Evolutionary conservation across 352 stramenopile species (phyloP).

Genomic region (Globisporangium polare): DNA sequence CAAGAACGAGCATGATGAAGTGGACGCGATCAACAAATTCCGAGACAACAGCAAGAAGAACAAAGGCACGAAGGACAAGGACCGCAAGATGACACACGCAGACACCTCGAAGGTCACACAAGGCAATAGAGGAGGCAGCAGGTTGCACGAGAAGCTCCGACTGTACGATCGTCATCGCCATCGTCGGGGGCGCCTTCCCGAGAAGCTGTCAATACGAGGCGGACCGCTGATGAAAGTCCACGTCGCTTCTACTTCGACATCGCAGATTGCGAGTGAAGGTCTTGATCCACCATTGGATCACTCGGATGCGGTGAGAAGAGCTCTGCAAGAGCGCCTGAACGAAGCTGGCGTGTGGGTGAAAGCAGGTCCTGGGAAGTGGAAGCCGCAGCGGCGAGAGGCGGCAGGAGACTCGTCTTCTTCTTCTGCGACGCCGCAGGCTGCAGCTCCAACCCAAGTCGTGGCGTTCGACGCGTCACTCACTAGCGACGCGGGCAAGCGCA

Average conservation of each 20-base stretch:
- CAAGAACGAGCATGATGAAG: constrained; percentile 33
- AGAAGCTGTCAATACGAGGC: not conserved
- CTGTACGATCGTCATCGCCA: not conserved
- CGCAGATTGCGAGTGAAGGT: not conserved
- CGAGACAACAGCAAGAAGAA: constrained; percentile 20
- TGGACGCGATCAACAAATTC: constrained; percentile 28
- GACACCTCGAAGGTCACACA: not conserved
- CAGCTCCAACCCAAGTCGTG: constrained; percentile 13
- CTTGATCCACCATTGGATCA: not conserved
- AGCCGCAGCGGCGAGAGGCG: constrained; percentile 7
- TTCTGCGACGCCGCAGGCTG: not conserved
- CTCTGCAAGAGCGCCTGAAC: constrained; percentile 4
- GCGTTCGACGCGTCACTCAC: not conserved
- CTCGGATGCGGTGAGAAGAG: not conserved
- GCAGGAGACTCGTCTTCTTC: not conserved
- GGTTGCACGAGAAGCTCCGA: not conserved
- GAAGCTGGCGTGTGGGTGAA: constrained; percentile 20
- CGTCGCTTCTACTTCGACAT: not conserved
- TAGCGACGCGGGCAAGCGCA: not conserved
- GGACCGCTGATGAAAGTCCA: constrained; percentile 1
- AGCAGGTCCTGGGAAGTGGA: constrained; percentile 22
- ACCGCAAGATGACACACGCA: not conserved
- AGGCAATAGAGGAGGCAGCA: not conserved
- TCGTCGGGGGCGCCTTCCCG: not conserved
- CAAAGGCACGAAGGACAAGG: not conserved